Percentiles rank a stretch among this genome's conserved stretches.
Conservation (phyloP, 2,329 filamentous ascomycete genomes). For the Pseudocercospora eumusae region DNA sequence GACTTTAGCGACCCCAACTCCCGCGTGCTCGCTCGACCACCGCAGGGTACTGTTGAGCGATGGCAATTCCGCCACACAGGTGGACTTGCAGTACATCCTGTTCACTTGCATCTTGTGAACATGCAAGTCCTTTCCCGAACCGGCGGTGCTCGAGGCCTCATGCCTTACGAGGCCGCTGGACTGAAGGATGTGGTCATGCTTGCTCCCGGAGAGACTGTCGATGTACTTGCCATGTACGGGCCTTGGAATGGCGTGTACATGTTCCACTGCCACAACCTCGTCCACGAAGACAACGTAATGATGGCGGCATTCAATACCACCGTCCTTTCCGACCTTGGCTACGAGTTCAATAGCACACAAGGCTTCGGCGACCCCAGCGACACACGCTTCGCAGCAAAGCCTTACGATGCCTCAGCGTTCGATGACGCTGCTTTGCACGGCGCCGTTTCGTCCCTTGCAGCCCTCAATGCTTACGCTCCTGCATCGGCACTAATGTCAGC, state of each 20-base stretch:
- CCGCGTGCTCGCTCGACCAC: slow-evolving; percentile 53
- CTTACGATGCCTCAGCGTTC: slow-evolving; percentile 23
- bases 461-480: slow-evolving; percentile 33
- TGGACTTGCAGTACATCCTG: slow-evolving; percentile 56
- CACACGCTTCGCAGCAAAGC: slow-evolving; percentile 26
- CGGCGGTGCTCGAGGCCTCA: slow-evolving; percentile 48
- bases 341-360: slow-evolving; percentile 30
- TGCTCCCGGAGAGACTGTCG: slow-evolving; percentile 52
- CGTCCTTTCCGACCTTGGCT: slow-evolving; percentile 39
- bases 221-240: slow-evolving; percentile 54
- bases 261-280: slow-evolving; percentile 46
- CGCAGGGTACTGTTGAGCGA: slow-evolving; percentile 51
- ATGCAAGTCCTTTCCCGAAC: slow-evolving; percentile 56
- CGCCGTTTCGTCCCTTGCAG: slow-evolving; percentile 31
- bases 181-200: slow-evolving; percentile 63
- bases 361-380: slow-evolving; percentile 33
- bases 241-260: slow-evolving; percentile 56
- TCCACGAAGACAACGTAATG: slow-evolving; percentile 51
- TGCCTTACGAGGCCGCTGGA: slow-evolving; percentile 57
- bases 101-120: slow-evolving; percentile 62
- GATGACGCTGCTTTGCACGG: slow-evolving; percentile 22
- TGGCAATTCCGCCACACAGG: slow-evolving; percentile 55
- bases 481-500: slow-evolving; percentile 30
- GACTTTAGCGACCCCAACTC: slow-evolving; percentile 51
- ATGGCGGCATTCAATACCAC: slow-evolving; percentile 49